Evolutionary conservation across 148 eudicot species (phyloP).

Genomic region (Salicornia ramosissima): DNA sequence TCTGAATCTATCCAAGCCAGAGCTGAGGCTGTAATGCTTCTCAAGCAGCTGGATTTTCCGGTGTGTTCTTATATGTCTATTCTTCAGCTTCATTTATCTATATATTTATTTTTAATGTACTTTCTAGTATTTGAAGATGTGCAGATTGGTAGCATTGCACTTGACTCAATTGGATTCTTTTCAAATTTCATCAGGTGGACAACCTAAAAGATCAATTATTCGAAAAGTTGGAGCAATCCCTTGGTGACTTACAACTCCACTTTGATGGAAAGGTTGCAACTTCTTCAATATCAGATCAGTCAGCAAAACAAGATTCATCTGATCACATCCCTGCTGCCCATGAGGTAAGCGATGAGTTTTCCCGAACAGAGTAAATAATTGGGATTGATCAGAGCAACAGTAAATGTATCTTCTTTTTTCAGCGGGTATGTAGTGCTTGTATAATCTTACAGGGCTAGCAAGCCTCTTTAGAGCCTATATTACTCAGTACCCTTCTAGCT

Average conservation of each 20-base stretch:
- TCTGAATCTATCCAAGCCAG: conserved; percentile 96
- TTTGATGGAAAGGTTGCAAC: conserved; percentile 33
- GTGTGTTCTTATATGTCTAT: conserved; percentile 43
- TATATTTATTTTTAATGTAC: neutral
- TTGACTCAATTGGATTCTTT: conserved; percentile 15
- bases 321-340: conserved; percentile 43
- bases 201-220: conserved; percentile 77
- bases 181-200: conserved; percentile 60
- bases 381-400: conserved; percentile 6
- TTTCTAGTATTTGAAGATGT: conserved; percentile 1
- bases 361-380: neutral
- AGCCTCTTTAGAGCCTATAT: no score
- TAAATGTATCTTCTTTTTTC: neutral
- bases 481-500: no score
- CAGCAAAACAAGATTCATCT: conserved; percentile 34
- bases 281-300: conserved; percentile 35
- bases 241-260: conserved; percentile 61
- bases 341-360: conserved; percentile 42
- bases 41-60: conserved; percentile 93
- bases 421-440: neutral
- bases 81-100: neutral
- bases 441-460: no score
- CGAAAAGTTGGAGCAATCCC: conserved; percentile 85
- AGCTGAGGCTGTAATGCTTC: conserved; percentile 99
- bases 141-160: neutral